phyloP scores from a whole-genome alignment of 352 stramenopile genomes.

The Phytopythium kandeliae region DNA sequence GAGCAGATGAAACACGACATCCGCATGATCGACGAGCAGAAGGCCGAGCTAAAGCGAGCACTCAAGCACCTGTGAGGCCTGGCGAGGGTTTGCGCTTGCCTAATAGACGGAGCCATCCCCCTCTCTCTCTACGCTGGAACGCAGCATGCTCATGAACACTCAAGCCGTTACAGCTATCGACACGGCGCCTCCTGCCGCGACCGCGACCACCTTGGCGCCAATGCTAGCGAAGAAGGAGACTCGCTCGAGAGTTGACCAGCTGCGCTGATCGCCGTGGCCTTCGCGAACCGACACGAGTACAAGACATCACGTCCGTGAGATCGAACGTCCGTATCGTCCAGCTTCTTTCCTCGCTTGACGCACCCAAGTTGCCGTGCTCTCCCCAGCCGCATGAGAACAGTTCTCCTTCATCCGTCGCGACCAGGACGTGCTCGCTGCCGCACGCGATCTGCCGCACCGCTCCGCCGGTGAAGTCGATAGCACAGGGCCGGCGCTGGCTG shows the following conservation, averaged over 20 bases:
- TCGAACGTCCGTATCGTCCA: not conserved
- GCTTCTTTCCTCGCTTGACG: not conserved
- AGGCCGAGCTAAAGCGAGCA: constrained; percentile 40
- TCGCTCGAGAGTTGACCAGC: constrained; percentile 24
- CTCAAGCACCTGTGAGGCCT: constrained; percentile 32
- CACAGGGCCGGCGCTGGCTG: constrained; percentile 12
- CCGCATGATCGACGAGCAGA: constrained; percentile 48
- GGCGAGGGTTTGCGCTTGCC: not conserved
- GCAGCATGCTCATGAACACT: not conserved
- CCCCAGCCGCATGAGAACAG: constrained; percentile 79
- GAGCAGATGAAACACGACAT: constrained; percentile 46
- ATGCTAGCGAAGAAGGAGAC: constrained; percentile 42
- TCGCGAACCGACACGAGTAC: not conserved
- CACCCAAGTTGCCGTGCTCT: constrained; percentile 83
- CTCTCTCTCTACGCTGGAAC: not conserved
- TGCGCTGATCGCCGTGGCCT: constrained; percentile 60
- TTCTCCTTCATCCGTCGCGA: constrained; percentile 38
- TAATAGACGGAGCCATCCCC: not conserved
- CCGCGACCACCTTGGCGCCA: constrained; percentile 21
- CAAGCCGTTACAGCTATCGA: constrained; percentile 40
- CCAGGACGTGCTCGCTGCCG: constrained; percentile 69
- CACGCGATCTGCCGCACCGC: constrained; percentile 44
- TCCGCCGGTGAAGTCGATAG: constrained; percentile 21
- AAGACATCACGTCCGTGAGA: not conserved
- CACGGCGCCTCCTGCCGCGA: constrained; percentile 52